A percentile compares a stretch with the other conserved stretches of the same genome.
These are phyloP conservation scores for Trypanosoma scelopori DNA, from an alignment of 208 protist genomes.

Conservation along the genomic window DNA sequence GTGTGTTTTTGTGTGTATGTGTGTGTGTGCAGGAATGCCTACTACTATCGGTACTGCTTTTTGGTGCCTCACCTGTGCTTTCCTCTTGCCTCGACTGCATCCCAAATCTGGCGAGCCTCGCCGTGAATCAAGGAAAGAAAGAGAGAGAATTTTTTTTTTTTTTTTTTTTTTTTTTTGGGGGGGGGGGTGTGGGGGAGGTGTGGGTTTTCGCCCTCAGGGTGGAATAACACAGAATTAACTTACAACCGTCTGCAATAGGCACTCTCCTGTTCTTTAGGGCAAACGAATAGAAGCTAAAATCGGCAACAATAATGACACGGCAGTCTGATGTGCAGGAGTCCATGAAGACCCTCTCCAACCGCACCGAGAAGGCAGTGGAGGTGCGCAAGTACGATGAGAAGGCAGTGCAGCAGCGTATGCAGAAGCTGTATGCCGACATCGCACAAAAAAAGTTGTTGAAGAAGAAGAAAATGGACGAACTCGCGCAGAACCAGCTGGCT, in stretches of 20 bases:
- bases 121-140: too few species aligned
- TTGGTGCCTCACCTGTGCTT: too few species aligned
- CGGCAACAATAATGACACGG: conserved; percentile 43
- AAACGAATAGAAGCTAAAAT: neutral
- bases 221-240: conserved; percentile 6
- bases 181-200: too few species aligned
- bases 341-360: conserved; percentile 69
- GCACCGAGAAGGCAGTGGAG: conserved; percentile 65
- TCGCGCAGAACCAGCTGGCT: conserved; percentile 38
- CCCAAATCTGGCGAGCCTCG: too few species aligned
- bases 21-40: too few species aligned
- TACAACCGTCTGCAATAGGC: conserved; percentile 50
- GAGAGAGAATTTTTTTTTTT: too few species aligned
- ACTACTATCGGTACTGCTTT: too few species aligned
- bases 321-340: conserved; percentile 73
- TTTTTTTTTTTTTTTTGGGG: too few species aligned
- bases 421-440: conserved; percentile 63
- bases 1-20: too few species aligned
- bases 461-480: conserved; percentile 46
- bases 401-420: conserved; percentile 66
- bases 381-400: conserved; percentile 74
- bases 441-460: conserved; percentile 62
- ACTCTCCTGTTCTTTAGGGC: conserved; percentile 25
- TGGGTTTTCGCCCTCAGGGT: too few species aligned
- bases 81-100: too few species aligned